Conservation (phyloP, 2,329 filamentous ascomycete species). For the Scytalidium lignicola region DNA sequence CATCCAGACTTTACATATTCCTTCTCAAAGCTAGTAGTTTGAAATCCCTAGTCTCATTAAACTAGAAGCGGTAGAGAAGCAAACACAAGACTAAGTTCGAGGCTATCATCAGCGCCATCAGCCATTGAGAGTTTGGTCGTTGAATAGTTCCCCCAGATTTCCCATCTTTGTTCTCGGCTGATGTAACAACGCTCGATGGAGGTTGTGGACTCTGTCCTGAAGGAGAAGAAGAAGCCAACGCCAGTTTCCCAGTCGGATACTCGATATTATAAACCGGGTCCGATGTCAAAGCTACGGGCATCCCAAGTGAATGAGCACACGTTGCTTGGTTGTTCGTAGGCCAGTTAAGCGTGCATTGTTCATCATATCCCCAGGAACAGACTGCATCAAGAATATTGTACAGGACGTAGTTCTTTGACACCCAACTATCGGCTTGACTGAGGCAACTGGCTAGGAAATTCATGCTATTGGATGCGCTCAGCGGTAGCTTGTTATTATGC, state of each 20-base stretch:
- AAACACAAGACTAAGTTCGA: neutral
- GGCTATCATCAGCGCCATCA: neutral
- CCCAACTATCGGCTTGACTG: constrained; percentile 25
- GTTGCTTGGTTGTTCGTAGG: constrained; percentile 45
- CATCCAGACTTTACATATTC: too few species aligned
- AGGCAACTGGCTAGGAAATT: constrained; percentile 46
- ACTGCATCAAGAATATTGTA: constrained; percentile 12
- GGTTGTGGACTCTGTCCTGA: too few species aligned
- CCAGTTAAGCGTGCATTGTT: constrained; percentile 45
- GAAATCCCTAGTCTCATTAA: too few species aligned
- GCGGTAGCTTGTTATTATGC: constrained; percentile 32
- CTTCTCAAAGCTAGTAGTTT: too few species aligned
- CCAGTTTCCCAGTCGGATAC: constrained; percentile 43
- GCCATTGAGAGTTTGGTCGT: neutral
- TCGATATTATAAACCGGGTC: constrained; percentile 45
- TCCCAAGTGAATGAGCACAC: constrained; percentile 43
- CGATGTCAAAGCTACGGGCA: constrained; percentile 21
- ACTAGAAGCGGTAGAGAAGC: neutral
- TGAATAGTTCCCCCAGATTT: neutral
- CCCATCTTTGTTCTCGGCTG: neutral
- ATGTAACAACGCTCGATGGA: neutral
- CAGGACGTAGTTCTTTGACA: neutral
- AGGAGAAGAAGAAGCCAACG: constrained; percentile 23
- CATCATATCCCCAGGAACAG: constrained; percentile 46
- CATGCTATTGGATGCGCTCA: constrained; percentile 53